Base-by-base conservation (phyloP, 352 stramenopile genomes). In the Globisporangium recalcitrans region DNA sequence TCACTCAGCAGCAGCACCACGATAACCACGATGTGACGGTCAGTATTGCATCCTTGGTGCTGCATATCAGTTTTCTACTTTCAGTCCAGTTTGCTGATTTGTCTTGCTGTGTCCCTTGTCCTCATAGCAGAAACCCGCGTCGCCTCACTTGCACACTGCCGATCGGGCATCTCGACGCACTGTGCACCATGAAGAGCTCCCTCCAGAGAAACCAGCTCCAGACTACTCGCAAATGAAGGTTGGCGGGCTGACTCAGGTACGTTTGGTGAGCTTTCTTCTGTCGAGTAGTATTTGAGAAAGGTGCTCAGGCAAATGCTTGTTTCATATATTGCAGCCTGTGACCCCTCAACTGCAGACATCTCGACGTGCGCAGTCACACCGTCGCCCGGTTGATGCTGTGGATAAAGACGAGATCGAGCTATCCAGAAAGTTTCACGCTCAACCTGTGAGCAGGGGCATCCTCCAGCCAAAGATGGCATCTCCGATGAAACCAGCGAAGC, bases 331-430 rank as follows among this genome's bases (percentile, higher is more conserved):
- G 29, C 46, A 86, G 65, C 78, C 81, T 13, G 69, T 86, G 54
- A 84, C 82, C 9, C 85, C 82, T 7, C 80, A 89, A 52, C 65
- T 94, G 11, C 69, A 87, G 68, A 91, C 85, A 2, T 68, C 73
- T 61, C 77, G 78, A 22, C 77, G 85, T 53, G 85, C 77, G 0
- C 69, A 78, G 46, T 64, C 72, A 3, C 77, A 88, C 58, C 82
- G 79, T 32, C 80, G 80, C 49, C 75, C 78, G 3, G 54, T 87
- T 9, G 73, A 88, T 19, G 59, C 82, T 29, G 64, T 80, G n/a
- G 80, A 94, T 61, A 72, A 88, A 54, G 85, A 94, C 48, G 78
- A 70, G 0, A 73, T 90, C 52, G 85, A 94, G 56, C 53, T 94
- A 57, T 68, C 76, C 14, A 85, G 78, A 46, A 90, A 94, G 57